Evolutionary conservation across 2,329 filamentous ascomycete species (phyloP).

Genomic region (Talaromyces sp.): DNA sequence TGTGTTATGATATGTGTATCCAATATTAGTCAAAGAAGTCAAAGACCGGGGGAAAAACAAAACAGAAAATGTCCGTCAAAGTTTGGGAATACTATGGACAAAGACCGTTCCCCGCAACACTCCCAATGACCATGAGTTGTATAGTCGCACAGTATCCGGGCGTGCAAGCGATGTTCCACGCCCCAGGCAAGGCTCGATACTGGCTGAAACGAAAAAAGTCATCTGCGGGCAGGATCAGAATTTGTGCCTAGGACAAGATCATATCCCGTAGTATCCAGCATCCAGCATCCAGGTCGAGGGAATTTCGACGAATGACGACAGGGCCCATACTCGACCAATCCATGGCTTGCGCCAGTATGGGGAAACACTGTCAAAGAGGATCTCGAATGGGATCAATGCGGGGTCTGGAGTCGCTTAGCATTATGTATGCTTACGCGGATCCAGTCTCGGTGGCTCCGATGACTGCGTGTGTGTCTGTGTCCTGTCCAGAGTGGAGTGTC

Average conservation of each 20-base stretch:
- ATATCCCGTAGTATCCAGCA: background rate
- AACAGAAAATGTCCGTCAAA: background rate
- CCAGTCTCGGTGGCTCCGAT: no score
- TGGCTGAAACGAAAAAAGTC: background rate
- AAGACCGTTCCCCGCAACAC: background rate
- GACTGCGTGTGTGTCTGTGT: background rate
- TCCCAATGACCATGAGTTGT: background rate
- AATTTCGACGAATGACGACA: conserved; percentile 1
- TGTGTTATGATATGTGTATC: background rate
- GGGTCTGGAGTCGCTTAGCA: no score
- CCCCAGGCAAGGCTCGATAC: background rate
- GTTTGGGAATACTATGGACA: background rate
- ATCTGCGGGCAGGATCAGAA: background rate
- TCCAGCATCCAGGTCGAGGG: background rate
- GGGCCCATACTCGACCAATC: no score
- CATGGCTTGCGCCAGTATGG: background rate
- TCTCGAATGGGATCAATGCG: no score
- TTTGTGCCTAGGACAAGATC: background rate
- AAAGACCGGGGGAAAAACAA: background rate
- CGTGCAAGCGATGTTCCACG: background rate
- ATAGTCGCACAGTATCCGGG: background rate
- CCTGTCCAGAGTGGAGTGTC: no score
- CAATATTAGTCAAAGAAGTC: background rate
- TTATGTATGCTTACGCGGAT: no score
- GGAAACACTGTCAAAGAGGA: background rate